Base-by-base conservation (phyloP, 306 rosid species). In the Alnus glutinosa region DNA sequence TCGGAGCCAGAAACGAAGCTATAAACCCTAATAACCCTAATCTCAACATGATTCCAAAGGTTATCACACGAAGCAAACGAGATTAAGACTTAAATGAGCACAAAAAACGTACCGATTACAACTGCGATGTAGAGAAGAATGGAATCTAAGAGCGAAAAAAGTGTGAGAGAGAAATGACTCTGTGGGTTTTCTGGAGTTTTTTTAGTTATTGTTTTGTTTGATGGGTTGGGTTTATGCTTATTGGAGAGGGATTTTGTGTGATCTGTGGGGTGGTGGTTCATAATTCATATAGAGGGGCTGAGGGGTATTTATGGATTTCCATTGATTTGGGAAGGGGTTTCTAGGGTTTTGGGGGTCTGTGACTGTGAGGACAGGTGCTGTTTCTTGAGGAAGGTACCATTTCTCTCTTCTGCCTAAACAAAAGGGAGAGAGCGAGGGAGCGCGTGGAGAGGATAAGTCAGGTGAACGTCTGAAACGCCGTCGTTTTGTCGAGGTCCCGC, bases 241-340 rank as follows among this genome's bases (percentile, higher is more conserved):
- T 52, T 28, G 66, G 54, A 8, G 12, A 57, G 34, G 23, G 51
- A 37, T 50, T 71, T 49, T 46, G 30, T 10, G 77, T 14, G 75
- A 16, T 2, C 50, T 9, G 79, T 39, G 44, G 52, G 73, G 70
- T 19, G 28, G 71, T 9, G 9, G 32, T 34, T 51, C 78, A 50
- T 77, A 46, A 23, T 23, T 23, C 28, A 23, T 23, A 23, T 47
- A 69, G 59, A 12, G 50, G 47, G 14, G 39, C 30, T 16, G 1
- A 80, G 50, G 90, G 95, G 90, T 75, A 89, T 80, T 82, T 80
- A 85, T 78, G 92, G 92, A 81, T 75, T 88, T 86, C 61, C 68
- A 47, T n/a, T 8, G 16, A 28, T 62, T 16, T 15, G 1, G n/a
- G 10, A 52, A 10, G 46, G 11, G 9, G 46, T 37, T 6, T 77